A percentile compares a stretch with the other conserved stretches of the same genome.
These are phyloP conservation scores for Chaetoceros tenuissimus DNA, from an alignment of 108 stramenopile genomes.

Conservation along the genomic window DNA sequence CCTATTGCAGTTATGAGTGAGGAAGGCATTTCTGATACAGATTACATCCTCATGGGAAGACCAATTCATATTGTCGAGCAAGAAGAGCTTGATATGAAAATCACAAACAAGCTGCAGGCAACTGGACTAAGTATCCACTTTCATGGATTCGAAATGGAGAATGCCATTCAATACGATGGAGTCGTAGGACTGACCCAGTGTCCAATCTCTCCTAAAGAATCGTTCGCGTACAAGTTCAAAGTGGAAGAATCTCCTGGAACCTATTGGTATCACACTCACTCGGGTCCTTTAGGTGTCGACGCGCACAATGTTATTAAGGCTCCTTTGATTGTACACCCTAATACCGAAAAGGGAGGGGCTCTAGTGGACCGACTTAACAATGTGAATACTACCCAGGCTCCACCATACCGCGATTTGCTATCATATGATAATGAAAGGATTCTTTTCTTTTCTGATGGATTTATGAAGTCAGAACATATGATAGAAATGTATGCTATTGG, in stretches of 20 bases:
- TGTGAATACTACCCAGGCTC: too few species aligned
- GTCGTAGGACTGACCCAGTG: conserved; percentile 20
- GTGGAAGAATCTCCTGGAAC: conserved; percentile 13
- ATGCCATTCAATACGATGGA: conserved; percentile 9
- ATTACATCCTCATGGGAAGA: conserved; percentile 14
- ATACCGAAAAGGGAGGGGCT: conserved; percentile 1
- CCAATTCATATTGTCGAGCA: conserved; percentile 14
- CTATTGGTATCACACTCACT: too few species aligned
- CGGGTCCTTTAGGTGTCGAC: conserved; percentile 5
- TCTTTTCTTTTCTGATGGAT: conserved; percentile 16
- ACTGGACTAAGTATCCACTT: conserved; percentile 13
- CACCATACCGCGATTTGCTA: conserved; percentile 4
- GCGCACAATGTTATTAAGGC: conserved; percentile 9
- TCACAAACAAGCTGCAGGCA: conserved; percentile 7
- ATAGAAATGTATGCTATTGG: conserved; percentile 3
- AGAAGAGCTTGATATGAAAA: conserved; percentile 1
- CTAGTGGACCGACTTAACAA: conserved; percentile 11
- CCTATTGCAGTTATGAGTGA: too few species aligned
- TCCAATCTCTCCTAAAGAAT: conserved; percentile 7
- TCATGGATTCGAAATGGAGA: conserved; percentile 9
- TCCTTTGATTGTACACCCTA: conserved; percentile 20
- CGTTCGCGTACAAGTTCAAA: conserved; percentile 8
- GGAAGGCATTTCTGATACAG: too few species aligned
- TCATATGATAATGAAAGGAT: conserved; percentile 15
- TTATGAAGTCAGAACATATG: neutral